Evolutionary conservation across 768 basidiomycete species (phyloP).

Genomic region (Lactifluus volemus): DNA sequence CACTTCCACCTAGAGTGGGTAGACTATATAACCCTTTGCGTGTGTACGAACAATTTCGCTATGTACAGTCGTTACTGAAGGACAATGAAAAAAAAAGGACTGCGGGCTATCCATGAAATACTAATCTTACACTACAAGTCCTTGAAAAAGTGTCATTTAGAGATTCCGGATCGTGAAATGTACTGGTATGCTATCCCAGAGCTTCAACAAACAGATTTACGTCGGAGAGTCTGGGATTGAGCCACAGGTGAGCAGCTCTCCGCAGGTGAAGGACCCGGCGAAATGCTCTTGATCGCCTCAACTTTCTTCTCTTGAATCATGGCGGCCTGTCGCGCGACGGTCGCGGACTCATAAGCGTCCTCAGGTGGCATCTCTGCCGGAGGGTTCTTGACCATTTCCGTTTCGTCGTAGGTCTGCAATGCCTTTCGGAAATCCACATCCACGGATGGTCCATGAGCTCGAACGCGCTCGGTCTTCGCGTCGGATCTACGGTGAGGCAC

Average conservation of each 20-base stretch:
- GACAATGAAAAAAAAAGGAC: neutral
- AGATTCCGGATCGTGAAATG: neutral
- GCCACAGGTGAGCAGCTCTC: conserved; percentile 16
- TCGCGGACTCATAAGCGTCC: conserved; percentile 40
- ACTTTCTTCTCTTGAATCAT: conserved; percentile 53
- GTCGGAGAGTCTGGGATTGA: neutral
- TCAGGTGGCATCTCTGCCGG: conserved; percentile 39
- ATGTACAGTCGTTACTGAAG: neutral
- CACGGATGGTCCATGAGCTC: conserved; percentile 86
- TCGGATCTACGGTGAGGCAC: conserved; percentile 83
- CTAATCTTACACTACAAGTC: neutral
- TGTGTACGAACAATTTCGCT: neutral
- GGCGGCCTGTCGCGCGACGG: conserved; percentile 47
- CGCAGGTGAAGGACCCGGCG: conserved; percentile 41
- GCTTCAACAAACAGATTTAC: neutral
- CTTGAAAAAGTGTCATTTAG: neutral
- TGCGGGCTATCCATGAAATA: neutral
- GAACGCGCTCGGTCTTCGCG: conserved; percentile 70
- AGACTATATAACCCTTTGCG: neutral
- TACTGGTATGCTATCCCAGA: too few species aligned
- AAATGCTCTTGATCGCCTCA: conserved; percentile 43
- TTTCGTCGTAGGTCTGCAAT: conserved; percentile 57
- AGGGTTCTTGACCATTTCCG: conserved; percentile 44
- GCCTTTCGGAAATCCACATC: conserved; percentile 77
- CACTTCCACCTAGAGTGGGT: neutral